Conservation (phyloP, 1,284 basidiomycete species). For the Anthracocystis setariae region DNA sequence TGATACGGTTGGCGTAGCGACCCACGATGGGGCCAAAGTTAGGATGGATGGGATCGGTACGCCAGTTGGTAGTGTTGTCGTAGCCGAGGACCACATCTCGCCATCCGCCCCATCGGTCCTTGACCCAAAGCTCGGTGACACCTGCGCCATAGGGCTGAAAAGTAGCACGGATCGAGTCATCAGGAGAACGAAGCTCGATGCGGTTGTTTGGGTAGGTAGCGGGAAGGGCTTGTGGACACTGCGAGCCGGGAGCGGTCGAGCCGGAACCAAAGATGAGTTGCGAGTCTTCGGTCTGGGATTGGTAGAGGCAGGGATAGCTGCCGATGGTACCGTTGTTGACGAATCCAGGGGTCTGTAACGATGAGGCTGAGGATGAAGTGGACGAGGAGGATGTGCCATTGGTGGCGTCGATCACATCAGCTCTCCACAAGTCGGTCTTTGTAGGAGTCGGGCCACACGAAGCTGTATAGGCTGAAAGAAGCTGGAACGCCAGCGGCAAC, state of each 20-base stretch:
- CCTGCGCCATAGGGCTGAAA: conserved; percentile 58
- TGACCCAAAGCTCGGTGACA: conserved; percentile 61
- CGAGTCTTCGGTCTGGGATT: conserved; percentile 29
- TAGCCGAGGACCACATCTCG: conserved; percentile 58
- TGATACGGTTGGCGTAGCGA: conserved; percentile 63
- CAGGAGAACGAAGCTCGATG: conserved; percentile 53
- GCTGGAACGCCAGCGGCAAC: conserved; percentile 37
- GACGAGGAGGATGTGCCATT: conserved; percentile 11
- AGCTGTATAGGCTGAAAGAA: conserved; percentile 22
- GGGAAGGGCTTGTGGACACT: conserved; percentile 36
- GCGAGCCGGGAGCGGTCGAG: conserved; percentile 33
- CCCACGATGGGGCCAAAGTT: conserved; percentile 63
- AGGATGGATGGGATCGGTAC: conserved; percentile 57
- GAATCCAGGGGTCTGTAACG: conserved; percentile 50
- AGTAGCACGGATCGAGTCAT: conserved; percentile 58
- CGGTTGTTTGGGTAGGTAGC: conserved; percentile 57
- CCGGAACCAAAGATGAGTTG: conserved; percentile 33
- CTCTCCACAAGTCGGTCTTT: conserved; percentile 7
- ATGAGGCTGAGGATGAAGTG: conserved; percentile 16
- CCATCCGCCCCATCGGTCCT: conserved; percentile 53
- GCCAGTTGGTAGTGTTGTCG: conserved; percentile 65
- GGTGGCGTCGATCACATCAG: conserved; percentile 5
- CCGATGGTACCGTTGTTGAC: conserved; percentile 61
- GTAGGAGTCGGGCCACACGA: conserved; percentile 23
- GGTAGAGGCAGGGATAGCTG: conserved; percentile 42